phyloP scores from a whole-genome alignment of 768 basidiomycete genomes.

The Tulasnella sp. region DNA sequence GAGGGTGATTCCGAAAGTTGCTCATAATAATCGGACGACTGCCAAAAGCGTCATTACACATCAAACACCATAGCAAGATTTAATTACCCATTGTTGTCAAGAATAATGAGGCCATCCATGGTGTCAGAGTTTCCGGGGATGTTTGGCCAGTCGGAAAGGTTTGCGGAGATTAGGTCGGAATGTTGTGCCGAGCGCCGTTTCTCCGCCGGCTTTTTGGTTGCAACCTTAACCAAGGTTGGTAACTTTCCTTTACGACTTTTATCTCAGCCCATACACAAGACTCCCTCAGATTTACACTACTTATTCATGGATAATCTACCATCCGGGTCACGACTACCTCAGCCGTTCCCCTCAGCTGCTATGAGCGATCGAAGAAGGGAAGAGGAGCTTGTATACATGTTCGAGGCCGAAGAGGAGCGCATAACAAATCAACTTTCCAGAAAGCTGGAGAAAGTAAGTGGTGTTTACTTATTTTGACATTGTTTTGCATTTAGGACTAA shows the following conservation, averaged over 20 bases:
- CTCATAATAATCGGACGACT: conserved; percentile 75
- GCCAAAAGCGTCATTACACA: neutral
- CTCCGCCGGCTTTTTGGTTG: too few relatives aligned
- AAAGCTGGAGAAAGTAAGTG: conserved; percentile 63
- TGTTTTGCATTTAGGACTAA: neutral
- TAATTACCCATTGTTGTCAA: conserved; percentile 60
- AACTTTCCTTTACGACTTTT: too few relatives aligned
- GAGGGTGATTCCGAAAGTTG: conserved; percentile 63
- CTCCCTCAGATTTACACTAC: too few relatives aligned
- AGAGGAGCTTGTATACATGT: conserved; percentile 74
- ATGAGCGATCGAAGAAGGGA: conserved; percentile 33
- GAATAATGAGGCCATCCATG: conserved; percentile 69
- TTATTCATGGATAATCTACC: too few relatives aligned
- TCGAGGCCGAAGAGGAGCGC: conserved; percentile 82
- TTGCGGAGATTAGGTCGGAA: too few relatives aligned
- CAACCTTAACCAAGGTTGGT: too few relatives aligned
- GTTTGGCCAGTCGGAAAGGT: too few relatives aligned
- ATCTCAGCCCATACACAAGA: too few relatives aligned
- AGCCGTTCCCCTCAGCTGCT: conserved; percentile 40
- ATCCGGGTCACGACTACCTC: too few relatives aligned
- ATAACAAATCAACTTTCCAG: conserved; percentile 72
- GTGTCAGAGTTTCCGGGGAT: conserved; percentile 35
- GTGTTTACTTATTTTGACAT: neutral
- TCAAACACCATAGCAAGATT: neutral
- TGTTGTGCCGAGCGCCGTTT: too few relatives aligned